Base-by-base conservation (phyloP, 768 basidiomycete species). In the Strobilomyces confusus region DNA sequence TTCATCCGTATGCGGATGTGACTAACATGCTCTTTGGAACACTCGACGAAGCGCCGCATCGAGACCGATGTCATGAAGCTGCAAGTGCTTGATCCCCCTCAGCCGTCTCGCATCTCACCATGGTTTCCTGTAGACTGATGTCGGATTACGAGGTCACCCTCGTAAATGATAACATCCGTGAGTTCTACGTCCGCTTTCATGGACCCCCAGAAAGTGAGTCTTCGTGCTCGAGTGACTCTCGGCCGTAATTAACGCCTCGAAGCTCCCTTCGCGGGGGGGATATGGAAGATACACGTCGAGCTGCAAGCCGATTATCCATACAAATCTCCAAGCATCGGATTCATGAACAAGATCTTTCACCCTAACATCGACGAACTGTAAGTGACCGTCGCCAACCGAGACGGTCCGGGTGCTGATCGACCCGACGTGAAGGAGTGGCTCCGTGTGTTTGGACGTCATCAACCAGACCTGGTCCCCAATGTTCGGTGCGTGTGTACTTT, bases 321-420 rank as follows among this genome's bases (percentile, higher is more conserved):
- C 83, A 98, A 98, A 73, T 95, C 92, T 26, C 97, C 97, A 6
- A 94, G 92, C 67, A 99, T 99, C 61, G 97, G 97, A 2, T 99
- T 99, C 74, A 95, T 97, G 92, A 99, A 99, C 82, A 98, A 98
- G 87, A 98, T 99, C 70, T 98, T 97, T 69, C 97, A 98, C 64
- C 97, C 97, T 19, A 99, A 99, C 67, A 99, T 99, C 65, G 97
- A 99, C 73, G 97, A 99, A 72, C 76, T 97, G 89, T 98, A 70
- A 67, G 92, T 77, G 23, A 1, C 33, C n/a, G 55, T 55, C 51
- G 45, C 51, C 29, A 37, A 33, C 38, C n/a, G 41, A 52, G n/a
- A 49, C 20, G n/a, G 6, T 22, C 42, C 33, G 34, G 40, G 49
- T 57, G 55, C 51, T 59, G 25, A 57, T 43, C 30, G 25, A 43